phyloP scores from a whole-genome alignment of 2,329 filamentous ascomycete species.

The Didymella sp. region DNA sequence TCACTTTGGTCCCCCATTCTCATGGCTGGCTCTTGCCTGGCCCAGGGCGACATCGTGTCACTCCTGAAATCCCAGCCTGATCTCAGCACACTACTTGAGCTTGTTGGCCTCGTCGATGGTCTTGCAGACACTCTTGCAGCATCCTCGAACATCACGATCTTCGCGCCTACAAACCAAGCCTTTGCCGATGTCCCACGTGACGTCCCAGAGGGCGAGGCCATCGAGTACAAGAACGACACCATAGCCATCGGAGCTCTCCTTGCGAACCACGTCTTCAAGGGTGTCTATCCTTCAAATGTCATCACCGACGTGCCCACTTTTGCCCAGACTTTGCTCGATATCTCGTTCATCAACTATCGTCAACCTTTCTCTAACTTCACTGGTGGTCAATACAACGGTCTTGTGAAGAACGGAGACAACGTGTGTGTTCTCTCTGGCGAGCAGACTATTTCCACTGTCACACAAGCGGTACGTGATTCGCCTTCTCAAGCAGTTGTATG shows the following conservation, averaged over 20 bases:
- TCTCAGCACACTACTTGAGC: conserved; percentile 43
- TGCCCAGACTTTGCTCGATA: conserved; percentile 57
- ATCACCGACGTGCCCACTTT: conserved; percentile 52
- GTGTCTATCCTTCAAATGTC: conserved; percentile 52
- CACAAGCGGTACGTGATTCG: conserved; percentile 52
- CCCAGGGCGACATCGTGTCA: conserved; percentile 41
- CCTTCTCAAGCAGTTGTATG: neutral
- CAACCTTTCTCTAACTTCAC: conserved; percentile 63
- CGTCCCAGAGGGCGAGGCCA: conserved; percentile 35
- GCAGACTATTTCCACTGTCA: conserved; percentile 57
- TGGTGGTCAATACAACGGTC: conserved; percentile 63
- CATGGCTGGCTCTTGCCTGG: conserved; percentile 33
- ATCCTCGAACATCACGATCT: conserved; percentile 61
- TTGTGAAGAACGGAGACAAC: conserved; percentile 49
- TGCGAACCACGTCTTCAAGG: conserved; percentile 64
- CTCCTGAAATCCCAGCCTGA: conserved; percentile 42
- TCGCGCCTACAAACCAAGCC: conserved; percentile 64
- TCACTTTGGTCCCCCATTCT: conserved; percentile 27
- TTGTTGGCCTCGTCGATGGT: conserved; percentile 50
- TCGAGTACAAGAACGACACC: conserved; percentile 44
- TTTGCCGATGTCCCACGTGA: conserved; percentile 41
- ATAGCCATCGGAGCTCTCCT: conserved; percentile 56
- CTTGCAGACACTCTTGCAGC: conserved; percentile 49
- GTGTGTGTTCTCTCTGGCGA: conserved; percentile 61
- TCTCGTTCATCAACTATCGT: conserved; percentile 44